phyloP scores from a whole-genome alignment of 495 filamentous ascomycete species.

The Neurospora discreta region DNA sequence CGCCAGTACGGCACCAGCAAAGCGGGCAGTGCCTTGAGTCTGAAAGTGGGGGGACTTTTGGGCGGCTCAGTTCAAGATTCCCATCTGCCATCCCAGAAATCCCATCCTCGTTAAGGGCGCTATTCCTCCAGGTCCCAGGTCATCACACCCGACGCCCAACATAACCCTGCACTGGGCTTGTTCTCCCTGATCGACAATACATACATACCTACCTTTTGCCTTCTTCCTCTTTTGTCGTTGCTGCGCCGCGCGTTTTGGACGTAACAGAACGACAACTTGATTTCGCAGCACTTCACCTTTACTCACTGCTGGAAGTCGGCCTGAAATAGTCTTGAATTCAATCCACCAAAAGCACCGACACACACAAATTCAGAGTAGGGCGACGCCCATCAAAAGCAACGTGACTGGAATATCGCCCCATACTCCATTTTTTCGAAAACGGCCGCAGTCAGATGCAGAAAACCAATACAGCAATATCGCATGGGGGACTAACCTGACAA shows the following conservation, averaged over 20 bases:
- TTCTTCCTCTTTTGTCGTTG: neutral
- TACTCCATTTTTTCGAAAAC: neutral
- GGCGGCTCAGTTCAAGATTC: slow-evolving; percentile 1
- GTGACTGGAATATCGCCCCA: neutral
- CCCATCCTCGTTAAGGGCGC: slow-evolving; percentile 17
- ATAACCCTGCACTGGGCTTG: too few relatives aligned
- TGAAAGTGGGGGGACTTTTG: slow-evolving; percentile 1
- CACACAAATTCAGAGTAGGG: neutral
- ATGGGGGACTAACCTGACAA: neutral
- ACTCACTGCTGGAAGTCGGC: neutral
- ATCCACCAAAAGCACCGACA: neutral
- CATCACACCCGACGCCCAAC: neutral
- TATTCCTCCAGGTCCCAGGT: neutral
- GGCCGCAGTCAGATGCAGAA: neutral
- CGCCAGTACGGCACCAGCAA: neutral
- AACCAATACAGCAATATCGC: neutral
- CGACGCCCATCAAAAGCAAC: neutral
- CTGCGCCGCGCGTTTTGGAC: neutral
- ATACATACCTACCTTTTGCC: too few relatives aligned
- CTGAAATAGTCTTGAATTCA: neutral
- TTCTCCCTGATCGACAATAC: slow-evolving; percentile 1
- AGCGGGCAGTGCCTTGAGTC: neutral
- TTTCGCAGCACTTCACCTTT: neutral
- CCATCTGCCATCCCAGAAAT: slow-evolving; percentile 11
- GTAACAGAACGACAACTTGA: neutral